phyloP scores from a whole-genome alignment of 2,329 filamentous ascomycete genomes.

The Eutypa lata region DNA sequence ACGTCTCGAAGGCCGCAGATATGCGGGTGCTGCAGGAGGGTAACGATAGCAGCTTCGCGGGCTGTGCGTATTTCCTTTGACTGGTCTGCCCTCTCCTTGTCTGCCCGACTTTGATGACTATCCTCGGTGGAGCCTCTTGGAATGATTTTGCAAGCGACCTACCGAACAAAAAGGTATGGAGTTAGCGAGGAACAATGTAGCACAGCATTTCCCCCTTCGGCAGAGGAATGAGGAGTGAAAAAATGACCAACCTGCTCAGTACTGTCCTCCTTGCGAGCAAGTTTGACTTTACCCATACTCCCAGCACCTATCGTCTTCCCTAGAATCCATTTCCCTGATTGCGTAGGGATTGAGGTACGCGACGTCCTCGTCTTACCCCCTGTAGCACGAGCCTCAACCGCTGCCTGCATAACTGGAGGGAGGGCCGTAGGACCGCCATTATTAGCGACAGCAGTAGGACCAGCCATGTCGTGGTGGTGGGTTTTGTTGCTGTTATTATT shows the following conservation, averaged over 20 bases:
- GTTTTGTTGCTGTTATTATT: constrained; percentile 4
- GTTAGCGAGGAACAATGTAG: constrained; percentile 2
- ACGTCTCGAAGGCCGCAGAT: constrained; percentile 96
- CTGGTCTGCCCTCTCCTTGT: constrained; percentile 88
- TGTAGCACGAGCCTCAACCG: constrained; percentile 44
- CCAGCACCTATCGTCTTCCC: constrained; percentile 97
- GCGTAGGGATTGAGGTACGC: constrained; percentile 82
- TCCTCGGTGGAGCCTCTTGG: constrained; percentile 88
- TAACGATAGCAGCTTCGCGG: constrained; percentile 93
- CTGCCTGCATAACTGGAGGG: constrained; percentile 41
- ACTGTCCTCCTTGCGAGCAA: constrained; percentile 85
- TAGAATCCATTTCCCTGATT: constrained; percentile 88
- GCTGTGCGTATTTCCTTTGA: constrained; percentile 96
- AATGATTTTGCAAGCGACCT: constrained; percentile 98
- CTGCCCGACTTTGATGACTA: constrained; percentile 64
- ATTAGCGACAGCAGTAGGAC: constrained; percentile 46
- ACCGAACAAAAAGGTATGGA: constrained; percentile 4
- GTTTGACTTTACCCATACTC: constrained; percentile 98
- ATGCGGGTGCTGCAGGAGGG: constrained; percentile 88
- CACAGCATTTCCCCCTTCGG: no score
- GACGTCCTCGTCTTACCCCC: constrained; percentile 52
- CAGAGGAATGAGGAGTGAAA: no score
- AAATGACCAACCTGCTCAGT: constrained; percentile 73
- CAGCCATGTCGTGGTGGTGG: constrained; percentile 44
- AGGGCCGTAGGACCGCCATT: constrained; percentile 53